These are phyloP conservation scores for Ettlia oleoabundans DNA, from an alignment of 139 green algal genomes.

Conservation along the genomic window DNA sequence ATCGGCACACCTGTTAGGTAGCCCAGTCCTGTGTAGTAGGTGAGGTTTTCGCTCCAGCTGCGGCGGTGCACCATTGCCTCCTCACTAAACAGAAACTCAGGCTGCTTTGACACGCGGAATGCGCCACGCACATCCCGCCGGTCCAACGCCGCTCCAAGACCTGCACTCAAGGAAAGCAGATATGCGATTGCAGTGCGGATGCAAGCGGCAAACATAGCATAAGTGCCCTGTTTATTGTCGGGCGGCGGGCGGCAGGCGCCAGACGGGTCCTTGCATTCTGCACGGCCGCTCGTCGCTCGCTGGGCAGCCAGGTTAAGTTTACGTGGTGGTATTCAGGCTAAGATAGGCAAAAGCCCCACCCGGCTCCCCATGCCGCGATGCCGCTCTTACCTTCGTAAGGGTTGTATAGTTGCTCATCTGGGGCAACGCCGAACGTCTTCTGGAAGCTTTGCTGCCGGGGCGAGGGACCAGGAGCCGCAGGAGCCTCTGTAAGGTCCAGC, in stretches of 20 bases:
- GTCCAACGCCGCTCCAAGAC: conserved; percentile 47
- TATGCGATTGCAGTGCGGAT: background rate
- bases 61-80: conserved; percentile 75
- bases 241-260: background rate
- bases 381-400: conserved; percentile 61
- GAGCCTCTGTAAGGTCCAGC: conserved; percentile 38
- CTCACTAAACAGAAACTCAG: conserved; percentile 91
- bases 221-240: too few species aligned
- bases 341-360: too few species aligned
- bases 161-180: background rate
- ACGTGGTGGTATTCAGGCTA: too few species aligned
- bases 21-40: conserved; percentile 89
- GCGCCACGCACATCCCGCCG: conserved; percentile 23
- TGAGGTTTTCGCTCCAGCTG: conserved; percentile 88
- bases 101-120: conserved; percentile 73
- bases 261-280: background rate
- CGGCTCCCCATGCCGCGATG: too few species aligned
- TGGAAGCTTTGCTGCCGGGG: background rate
- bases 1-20: conserved; percentile 75
- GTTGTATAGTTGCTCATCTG: conserved; percentile 61
- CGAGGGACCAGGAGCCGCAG: background rate
- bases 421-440: conserved; percentile 14
- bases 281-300: background rate
- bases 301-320: background rate
- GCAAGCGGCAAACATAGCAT: too few species aligned